phyloP scores from a whole-genome alignment of 495 filamentous ascomycete genomes.

The Astrothelium subdiscretum region DNA sequence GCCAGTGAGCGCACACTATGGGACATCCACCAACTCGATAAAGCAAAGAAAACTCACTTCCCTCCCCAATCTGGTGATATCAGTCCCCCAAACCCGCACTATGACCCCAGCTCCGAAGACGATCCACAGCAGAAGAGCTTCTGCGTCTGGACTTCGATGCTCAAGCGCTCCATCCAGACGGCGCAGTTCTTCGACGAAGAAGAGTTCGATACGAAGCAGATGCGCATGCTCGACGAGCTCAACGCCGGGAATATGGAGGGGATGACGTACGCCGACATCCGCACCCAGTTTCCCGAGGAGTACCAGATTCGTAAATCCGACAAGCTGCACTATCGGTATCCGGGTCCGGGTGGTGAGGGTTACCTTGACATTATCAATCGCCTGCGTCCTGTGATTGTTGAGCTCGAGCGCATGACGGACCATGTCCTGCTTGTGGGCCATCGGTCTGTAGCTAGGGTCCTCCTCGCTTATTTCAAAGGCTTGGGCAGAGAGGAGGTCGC shows the following conservation, averaged over 20 bases:
- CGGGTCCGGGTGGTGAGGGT: conserved; percentile 87
- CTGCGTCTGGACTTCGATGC: conserved; percentile 97
- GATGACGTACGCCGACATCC: conserved; percentile 86
- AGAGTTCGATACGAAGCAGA: conserved; percentile 94
- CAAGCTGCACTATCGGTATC: conserved; percentile 90
- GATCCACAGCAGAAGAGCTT: conserved; percentile 70
- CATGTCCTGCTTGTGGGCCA: conserved; percentile 86
- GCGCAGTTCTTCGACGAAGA: conserved; percentile 87
- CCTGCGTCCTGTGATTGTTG: conserved; percentile 86
- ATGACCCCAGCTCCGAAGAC: conserved; percentile 36
- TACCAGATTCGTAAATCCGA: conserved; percentile 60
- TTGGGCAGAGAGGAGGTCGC: conserved; percentile 81
- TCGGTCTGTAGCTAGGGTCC: conserved; percentile 76
- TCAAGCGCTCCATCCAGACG: conserved; percentile 73
- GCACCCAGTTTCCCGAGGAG: conserved; percentile 58
- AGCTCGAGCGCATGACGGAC: conserved; percentile 93
- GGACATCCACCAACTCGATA: conserved; percentile 63
- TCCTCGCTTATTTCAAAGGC: conserved; percentile 93
- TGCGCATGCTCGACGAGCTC: conserved; percentile 96
- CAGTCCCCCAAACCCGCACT: conserved; percentile 88
- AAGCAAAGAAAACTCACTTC: conserved; percentile 56
- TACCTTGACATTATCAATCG: conserved; percentile 96
- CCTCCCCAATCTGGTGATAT: conserved; percentile 79
- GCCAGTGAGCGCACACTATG: conserved; percentile 61
- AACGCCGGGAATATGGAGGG: conserved; percentile 88